Conservation (phyloP, 202 grass and related monocot genomes). For the Carex arenaria region DNA sequence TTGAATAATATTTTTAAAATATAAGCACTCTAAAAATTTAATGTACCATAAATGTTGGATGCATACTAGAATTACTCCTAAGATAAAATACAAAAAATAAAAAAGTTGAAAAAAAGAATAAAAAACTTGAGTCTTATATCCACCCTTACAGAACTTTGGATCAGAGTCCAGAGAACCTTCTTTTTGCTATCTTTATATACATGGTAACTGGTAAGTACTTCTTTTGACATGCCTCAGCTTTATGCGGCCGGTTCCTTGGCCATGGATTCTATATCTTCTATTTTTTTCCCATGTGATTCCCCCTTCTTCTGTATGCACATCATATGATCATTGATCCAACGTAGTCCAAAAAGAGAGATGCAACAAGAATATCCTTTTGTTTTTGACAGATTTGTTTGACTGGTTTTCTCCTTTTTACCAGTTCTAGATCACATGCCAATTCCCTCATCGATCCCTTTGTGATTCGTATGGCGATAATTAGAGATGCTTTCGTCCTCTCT, state of each 20-base stretch:
- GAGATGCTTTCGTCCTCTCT: background rate
- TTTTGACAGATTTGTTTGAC: background rate
- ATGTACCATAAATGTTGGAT: no score
- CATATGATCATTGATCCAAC: background rate
- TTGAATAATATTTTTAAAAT: no score
- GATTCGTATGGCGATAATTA: background rate
- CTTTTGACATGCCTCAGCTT: background rate
- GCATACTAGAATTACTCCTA: no score
- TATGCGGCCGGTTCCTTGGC: background rate
- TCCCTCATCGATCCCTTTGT: background rate
- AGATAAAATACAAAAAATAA: background rate
- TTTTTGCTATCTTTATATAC: slow-evolving; percentile 6
- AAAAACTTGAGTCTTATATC: background rate
- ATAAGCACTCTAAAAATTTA: no score
- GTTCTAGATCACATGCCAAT: background rate
- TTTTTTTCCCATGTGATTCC: background rate
- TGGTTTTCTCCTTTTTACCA: background rate
- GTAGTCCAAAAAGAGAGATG: background rate
- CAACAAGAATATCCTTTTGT: slow-evolving; percentile 2
- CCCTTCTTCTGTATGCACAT: background rate
- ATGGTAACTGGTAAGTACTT: background rate
- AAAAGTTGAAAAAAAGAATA: background rate
- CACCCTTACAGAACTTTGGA: background rate
- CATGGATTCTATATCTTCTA: background rate
- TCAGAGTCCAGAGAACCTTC: background rate